Conservation (phyloP, 2,329 filamentous ascomycete species). For the Macrophomina phaseolina region DNA sequence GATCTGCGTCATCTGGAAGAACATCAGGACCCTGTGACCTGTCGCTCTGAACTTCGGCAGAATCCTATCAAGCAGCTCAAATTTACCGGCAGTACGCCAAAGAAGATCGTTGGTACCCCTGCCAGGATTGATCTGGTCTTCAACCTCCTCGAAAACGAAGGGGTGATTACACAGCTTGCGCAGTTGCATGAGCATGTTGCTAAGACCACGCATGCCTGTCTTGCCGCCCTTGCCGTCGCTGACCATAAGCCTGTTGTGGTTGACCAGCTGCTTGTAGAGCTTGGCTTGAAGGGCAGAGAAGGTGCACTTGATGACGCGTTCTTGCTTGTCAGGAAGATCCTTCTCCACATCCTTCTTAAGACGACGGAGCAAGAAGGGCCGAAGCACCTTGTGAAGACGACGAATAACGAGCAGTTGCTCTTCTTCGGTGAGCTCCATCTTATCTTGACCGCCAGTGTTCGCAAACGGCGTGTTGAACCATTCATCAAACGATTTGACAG, state of each 20-base stretch:
- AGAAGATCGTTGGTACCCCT: conserved; percentile 89
- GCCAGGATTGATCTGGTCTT: conserved; percentile 95
- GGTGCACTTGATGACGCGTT: conserved; percentile 99
- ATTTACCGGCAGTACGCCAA: conserved; percentile 96
- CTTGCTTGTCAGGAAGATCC: conserved; percentile 97
- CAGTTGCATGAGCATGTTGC: conserved; percentile 99
- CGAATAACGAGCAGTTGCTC: conserved; percentile 98
- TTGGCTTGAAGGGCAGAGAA: conserved; percentile 93
- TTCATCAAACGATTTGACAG: conserved; percentile 97
- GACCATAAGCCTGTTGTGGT: conserved; percentile 91
- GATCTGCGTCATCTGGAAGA: conserved; percentile 99
- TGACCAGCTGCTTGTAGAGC: conserved; percentile 96
- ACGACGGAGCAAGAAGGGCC: conserved; percentile 96
- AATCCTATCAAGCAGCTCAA: conserved; percentile 90
- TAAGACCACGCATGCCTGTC: conserved; percentile 89
- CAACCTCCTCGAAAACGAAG: conserved; percentile 97
- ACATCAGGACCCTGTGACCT: conserved; percentile 96
- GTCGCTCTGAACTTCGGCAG: conserved; percentile 91
- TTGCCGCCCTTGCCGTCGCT: conserved; percentile 96
- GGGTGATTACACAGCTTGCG: conserved; percentile 99
- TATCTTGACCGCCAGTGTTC: conserved; percentile 96
- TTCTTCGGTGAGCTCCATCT: conserved; percentile 99
- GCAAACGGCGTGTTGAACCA: conserved; percentile 99
- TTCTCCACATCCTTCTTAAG: conserved; percentile 99
- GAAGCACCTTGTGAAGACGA: conserved; percentile 95